phyloP scores from a whole-genome alignment of 179 eudicot genomes.

The Camellia oleifera region DNA sequence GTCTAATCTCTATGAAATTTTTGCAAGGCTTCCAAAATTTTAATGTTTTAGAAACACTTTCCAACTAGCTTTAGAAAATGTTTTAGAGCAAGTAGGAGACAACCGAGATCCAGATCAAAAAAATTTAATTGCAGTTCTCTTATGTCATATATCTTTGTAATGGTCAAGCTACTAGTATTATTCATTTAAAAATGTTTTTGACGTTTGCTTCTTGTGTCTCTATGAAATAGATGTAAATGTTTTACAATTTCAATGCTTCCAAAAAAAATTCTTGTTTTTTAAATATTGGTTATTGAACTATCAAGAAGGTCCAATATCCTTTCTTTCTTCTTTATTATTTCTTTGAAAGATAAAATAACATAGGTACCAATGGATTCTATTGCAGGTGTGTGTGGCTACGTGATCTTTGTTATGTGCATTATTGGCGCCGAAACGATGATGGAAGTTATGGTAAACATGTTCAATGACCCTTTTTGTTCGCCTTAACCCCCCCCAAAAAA shows the following conservation, averaged over 20 bases:
- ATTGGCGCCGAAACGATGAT: constrained; percentile 99
- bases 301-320: neutral
- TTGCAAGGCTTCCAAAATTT: neutral
- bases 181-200: neutral
- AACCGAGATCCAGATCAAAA: no score
- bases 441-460: constrained; percentile 85
- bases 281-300: neutral
- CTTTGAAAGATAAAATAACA: constrained; percentile 10
- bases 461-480: constrained; percentile 6
- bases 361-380: constrained; percentile 9
- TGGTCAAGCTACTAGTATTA: neutral
- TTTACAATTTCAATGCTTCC: neutral
- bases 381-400: constrained; percentile 98
- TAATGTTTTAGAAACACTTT: neutral
- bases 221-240: neutral
- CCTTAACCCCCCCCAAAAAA: constrained; percentile 9
- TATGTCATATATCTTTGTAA: neutral
- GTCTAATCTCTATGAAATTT: neutral
- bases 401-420: constrained; percentile 96
- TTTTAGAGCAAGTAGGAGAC: constrained; percentile 1
- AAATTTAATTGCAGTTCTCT: neutral
- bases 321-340: neutral
- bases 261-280: neutral
- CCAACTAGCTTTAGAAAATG: no score
- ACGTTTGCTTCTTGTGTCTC: constrained; percentile 1